Evolutionary conservation across 2,329 filamentous ascomycete genomes (phyloP).

Genomic region (Pyricularia pennisetigena): DNA sequence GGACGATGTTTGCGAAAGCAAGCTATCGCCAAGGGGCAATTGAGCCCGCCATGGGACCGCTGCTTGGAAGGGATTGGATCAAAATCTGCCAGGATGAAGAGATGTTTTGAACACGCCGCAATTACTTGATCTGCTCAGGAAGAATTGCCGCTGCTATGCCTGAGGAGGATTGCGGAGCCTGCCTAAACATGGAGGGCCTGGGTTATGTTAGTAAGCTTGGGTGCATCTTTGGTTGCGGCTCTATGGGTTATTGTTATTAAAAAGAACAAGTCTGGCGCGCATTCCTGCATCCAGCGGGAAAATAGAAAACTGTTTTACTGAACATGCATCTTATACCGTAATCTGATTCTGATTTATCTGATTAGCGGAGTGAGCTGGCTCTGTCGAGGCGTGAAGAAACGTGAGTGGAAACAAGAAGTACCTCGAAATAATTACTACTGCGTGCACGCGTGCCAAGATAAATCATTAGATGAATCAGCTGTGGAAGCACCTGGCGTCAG

Average conservation of each 20-base stretch:
- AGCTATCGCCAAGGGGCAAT: background rate
- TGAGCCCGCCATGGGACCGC: background rate
- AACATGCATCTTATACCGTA: too few relatives aligned
- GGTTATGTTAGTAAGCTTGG: background rate
- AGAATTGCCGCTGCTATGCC: background rate
- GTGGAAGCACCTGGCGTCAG: background rate
- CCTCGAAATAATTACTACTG: background rate
- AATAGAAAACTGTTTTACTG: background rate
- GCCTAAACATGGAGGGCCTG: too few relatives aligned
- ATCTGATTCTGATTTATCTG: background rate
- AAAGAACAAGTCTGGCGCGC: too few relatives aligned
- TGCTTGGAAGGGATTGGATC: background rate
- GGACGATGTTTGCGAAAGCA: background rate
- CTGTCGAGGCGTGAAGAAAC: background rate
- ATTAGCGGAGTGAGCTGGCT: background rate
- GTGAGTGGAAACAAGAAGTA: background rate
- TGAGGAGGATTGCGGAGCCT: background rate
- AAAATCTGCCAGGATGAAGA: background rate
- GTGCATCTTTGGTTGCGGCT: background rate
- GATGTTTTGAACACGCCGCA: background rate
- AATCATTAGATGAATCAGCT: background rate
- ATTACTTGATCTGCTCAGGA: background rate
- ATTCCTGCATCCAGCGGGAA: background rate
- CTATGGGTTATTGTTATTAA: too few relatives aligned
- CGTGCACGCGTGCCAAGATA: background rate